These are phyloP conservation scores for Flaveria brownii DNA, from an alignment of 129 eudicot species.

Conservation along the genomic window DNA sequence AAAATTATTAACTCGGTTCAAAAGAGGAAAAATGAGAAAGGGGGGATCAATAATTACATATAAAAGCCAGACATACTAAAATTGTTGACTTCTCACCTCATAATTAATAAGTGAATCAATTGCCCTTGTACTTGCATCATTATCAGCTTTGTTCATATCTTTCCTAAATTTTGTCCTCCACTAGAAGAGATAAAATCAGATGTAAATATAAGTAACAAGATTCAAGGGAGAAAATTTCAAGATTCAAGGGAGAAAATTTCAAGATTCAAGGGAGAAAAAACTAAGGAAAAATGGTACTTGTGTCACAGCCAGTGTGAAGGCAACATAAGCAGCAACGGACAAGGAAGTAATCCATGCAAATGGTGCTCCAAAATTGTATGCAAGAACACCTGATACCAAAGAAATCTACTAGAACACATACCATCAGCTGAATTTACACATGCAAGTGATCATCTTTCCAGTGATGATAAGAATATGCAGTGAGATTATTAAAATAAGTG, in stretches of 20 bases:
- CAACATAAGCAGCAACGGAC: constrained; percentile 81
- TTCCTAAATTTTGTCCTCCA: constrained; percentile 96
- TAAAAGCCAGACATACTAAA: constrained; percentile 6
- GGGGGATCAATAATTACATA: neutral
- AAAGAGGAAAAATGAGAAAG: constrained; percentile 14
- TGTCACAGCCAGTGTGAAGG: constrained; percentile 82
- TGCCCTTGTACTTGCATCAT: constrained; percentile 94
- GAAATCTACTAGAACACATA: constrained; percentile 68
- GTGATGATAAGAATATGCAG: constrained; percentile 9
- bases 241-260: neutral
- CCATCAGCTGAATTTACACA: constrained; percentile 17
- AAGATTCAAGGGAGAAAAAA: neutral
- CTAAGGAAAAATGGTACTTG: constrained; percentile 50
- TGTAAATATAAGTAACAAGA: constrained; percentile 11
- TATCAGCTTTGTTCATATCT: constrained; percentile 96
- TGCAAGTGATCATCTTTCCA: constrained; percentile 7
- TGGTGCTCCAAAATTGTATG: constrained; percentile 94
- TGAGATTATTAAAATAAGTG: neutral
- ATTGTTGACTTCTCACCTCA: constrained; percentile 55
- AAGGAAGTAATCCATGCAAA: constrained; percentile 95
- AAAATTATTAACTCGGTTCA: constrained; percentile 7
- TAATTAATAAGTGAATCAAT: constrained; percentile 91
- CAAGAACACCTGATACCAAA: constrained; percentile 92
- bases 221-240: neutral
- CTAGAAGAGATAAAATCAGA: constrained; percentile 40